Conservation (phyloP, 805 yeast species). For the Candida vaughaniae region DNA sequence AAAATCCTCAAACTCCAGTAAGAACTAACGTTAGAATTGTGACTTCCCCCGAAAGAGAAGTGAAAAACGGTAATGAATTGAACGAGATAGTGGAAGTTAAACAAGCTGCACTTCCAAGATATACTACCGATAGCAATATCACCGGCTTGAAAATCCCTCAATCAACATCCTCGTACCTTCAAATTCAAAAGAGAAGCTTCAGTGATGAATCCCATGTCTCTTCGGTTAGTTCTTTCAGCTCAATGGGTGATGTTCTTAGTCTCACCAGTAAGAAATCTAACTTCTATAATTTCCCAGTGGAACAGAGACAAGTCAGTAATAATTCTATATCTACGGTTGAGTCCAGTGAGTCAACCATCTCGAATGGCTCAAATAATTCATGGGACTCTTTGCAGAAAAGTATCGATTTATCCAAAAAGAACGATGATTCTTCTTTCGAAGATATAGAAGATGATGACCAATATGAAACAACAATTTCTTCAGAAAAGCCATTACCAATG, state of each 20-base stretch:
- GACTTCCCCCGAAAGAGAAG: constrained; percentile 1
- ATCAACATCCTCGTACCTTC: constrained; percentile 12
- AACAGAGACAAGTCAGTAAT: constrained; percentile 6
- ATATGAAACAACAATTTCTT: constrained; percentile 1
- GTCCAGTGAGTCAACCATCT: constrained; percentile 8
- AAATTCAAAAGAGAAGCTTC: constrained; percentile 25
- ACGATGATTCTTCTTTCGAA: constrained; percentile 1
- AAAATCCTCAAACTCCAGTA: constrained; percentile 4
- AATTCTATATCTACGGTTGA: constrained; percentile 5
- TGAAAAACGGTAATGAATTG: not conserved
- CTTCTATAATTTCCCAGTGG: not conserved
- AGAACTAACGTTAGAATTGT: constrained; percentile 2
- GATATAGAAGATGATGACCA: constrained; percentile 3
- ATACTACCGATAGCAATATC: constrained; percentile 15
- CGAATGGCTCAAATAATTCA: constrained; percentile 15
- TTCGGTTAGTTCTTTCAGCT: constrained; percentile 36
- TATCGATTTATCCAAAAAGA: constrained; percentile 10
- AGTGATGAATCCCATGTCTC: constrained; percentile 41
- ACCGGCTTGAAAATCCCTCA: constrained; percentile 10
- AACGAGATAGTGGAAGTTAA: constrained; percentile 9
- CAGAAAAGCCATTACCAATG: constrained; percentile 2
- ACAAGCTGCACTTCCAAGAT: constrained; percentile 5
- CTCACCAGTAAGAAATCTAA: constrained; percentile 11
- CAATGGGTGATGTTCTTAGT: constrained; percentile 31
- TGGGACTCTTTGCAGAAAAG: constrained; percentile 31